Conservation (phyloP, 495 filamentous ascomycete species). For the Penicillium dipodomyicola region DNA sequence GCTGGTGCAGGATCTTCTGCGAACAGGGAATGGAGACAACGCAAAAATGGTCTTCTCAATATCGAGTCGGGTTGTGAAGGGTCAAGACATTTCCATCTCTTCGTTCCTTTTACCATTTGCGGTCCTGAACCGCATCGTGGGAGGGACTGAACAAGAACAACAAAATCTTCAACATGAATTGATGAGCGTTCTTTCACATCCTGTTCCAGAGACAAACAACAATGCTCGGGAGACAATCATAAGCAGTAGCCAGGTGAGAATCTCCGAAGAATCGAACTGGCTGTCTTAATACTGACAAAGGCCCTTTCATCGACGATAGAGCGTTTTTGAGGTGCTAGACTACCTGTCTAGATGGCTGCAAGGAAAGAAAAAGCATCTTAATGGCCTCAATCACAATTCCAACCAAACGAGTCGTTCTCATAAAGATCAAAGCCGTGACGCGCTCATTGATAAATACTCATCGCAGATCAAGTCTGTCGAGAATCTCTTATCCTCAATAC, state of each 20-base stretch:
- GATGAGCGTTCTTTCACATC: constrained; percentile 60
- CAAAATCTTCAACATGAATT: constrained; percentile 70
- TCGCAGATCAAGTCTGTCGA: constrained; percentile 62
- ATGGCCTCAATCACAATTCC: constrained; percentile 34
- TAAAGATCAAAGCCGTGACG: constrained; percentile 36
- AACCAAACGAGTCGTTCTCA: constrained; percentile 39
- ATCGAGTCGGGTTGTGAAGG: constrained; percentile 73
- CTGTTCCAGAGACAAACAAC: constrained; percentile 54
- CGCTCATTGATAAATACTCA: constrained; percentile 42
- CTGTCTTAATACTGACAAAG: constrained; percentile 15
- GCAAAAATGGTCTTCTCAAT: constrained; percentile 73
- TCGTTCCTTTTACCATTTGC: constrained; percentile 85
- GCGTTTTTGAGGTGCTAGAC: constrained; percentile 85
- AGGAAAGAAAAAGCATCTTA: constrained; percentile 64
- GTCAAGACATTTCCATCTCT: constrained; percentile 77
- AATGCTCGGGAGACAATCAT: constrained; percentile 66
- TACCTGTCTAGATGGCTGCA: constrained; percentile 90
- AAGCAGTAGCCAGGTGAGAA: constrained; percentile 76
- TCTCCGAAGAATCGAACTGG: not conserved
- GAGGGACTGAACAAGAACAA: constrained; percentile 62
- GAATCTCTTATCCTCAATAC: constrained; percentile 63
- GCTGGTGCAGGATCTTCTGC: constrained; percentile 78
- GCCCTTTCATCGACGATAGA: constrained; percentile 45
- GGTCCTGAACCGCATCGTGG: constrained; percentile 72
- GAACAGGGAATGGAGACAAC: constrained; percentile 66